Evolutionary conservation across 2,329 filamentous ascomycete genomes (phyloP), one percentile per base, ranked within the genome.

Genomic region (Sphaerulina populicola): DNA sequence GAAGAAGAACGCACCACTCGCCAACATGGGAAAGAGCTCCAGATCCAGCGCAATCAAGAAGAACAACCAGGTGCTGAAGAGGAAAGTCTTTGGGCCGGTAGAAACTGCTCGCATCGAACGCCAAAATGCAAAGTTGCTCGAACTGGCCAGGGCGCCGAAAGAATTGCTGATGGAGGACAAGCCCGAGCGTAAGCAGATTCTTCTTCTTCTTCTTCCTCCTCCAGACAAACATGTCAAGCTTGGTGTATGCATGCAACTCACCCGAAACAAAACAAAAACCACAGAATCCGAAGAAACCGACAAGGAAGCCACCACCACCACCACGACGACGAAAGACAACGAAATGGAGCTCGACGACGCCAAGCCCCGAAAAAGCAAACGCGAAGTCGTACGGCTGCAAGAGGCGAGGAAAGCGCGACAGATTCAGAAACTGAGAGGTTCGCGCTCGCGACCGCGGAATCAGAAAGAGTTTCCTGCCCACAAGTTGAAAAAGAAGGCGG

Each of bases 11-110:
- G 10, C 36, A 50, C 57, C 47, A 52, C 49, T 56, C 39, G 21
- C 45, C 53, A 77, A 50, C 62, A 97, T 96, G 91, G 91, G 90
- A 21, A 96, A 94, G 69, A 86, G 87, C 67, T 76, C 86, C 55
- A 79, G 91, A 68, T 80, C 90, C 59, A 94, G 85, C 67, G 76
- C 79, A 59, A 81, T 77, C 63, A 96, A 96, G 75, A 77, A 78
- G 64, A 96, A 96, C 75, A 88, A 89, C 73, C 77, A 80, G 61
- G 83, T 80, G 62, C 78, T 95, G 58, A 90, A 90, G 69, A 76
- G 80, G 59, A 82, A 81, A 58, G 85, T 96, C 59, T 96, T 94
- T 71, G 87, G 85, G 1, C 91, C 91, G 12, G 82, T 83, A 49
- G 88, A 91, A 68, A 74, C 78, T 62, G 89, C 86, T 41, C 81